These are phyloP conservation scores for Leccinum subgranulosum DNA, from an alignment of 768 basidiomycete genomes.

Conservation along the genomic window DNA sequence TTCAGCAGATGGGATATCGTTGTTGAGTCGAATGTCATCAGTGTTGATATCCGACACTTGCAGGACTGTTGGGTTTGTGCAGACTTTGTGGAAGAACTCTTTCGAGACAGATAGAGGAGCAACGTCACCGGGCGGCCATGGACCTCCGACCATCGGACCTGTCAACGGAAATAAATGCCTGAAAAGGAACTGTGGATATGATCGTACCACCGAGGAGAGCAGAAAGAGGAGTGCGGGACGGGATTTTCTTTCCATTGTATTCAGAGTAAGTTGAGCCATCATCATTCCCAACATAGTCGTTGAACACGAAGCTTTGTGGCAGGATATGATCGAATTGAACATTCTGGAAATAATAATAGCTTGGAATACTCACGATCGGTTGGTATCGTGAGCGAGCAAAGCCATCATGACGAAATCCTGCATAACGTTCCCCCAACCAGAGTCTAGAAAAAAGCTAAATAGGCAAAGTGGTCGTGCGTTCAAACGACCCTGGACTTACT, in stretches of 20 bases:
- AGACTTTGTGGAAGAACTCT: slow-evolving; percentile 39
- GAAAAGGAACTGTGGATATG: not conserved
- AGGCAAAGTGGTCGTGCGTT: not conserved
- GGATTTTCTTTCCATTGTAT: slow-evolving; percentile 35
- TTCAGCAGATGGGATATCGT: slow-evolving; percentile 21
- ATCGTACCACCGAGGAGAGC: slow-evolving; percentile 37
- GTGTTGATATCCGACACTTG: slow-evolving; percentile 27
- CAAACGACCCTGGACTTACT: slow-evolving; percentile 18
- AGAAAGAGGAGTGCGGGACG: slow-evolving; percentile 41
- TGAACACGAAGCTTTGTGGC: slow-evolving; percentile 37
- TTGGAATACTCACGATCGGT: slow-evolving; percentile 32
- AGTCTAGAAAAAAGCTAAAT: slow-evolving; percentile 22
- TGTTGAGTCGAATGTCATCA: slow-evolving; percentile 27
- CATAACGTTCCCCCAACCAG: slow-evolving; percentile 42
- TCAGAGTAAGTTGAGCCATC: slow-evolving; percentile 35
- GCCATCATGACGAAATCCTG: slow-evolving; percentile 38
- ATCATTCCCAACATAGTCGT: slow-evolving; percentile 41
- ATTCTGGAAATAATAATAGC: not conserved
- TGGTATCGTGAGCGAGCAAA: slow-evolving; percentile 33
- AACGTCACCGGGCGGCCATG: slow-evolving; percentile 31
- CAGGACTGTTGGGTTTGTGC: slow-evolving; percentile 37
- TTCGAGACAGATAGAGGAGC: slow-evolving; percentile 34
- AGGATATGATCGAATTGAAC: slow-evolving; percentile 2
- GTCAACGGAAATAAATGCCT: not conserved
- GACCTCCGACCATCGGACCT: slow-evolving; percentile 43